Base-by-base conservation (phyloP, 177 flowering plant genomes). In the Telopea speciosissima region DNA sequence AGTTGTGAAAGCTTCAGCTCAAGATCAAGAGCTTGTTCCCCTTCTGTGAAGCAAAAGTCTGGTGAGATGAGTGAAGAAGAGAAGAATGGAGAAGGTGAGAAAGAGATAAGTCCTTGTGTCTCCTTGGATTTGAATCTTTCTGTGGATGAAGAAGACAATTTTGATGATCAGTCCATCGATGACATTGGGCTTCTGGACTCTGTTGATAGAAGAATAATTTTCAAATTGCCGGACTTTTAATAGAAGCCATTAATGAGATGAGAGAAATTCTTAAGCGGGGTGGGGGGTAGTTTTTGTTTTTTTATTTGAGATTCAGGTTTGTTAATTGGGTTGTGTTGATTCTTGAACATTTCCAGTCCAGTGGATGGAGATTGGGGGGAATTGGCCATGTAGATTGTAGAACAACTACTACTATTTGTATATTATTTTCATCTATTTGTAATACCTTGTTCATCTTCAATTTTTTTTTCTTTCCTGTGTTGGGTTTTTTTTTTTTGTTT, bases 111-210 rank as follows among this genome's bases (percentile, higher is more conserved):
- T 66, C 81, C 85, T 72, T 78, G 83, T 70, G 69, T 87, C 40
- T 83, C 93, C 3, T 72, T 93, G 77, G 97, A 95, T 81, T 85
- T 95, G 87, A 95, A 93, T 68, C 82, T 93, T 21, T 87, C 87
- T 2, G 72, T 86, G 49, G 86, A 89, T 33, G 88, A 79, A 42
- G 78, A 66, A n/a, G 72, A 58, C 23, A 62, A 8, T 0, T 81
- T 70, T 13, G 86, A 83, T 21, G 86, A 83, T 67, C 77, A 76
- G 45, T 81, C 82, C 0, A 75, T 85, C 16, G 93, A 87, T 67
- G 90, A 85, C 23, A 79, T 89, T 24, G 91, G 89, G 45, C 81
- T 95, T 61, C 80, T 90, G 56, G 91, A 89, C 59, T 81, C 76
- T 21, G 96, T 90, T 8, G 99, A 95, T 79, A 81, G 81, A 73